Percentiles rank a stretch among this genome's conserved stretches.
Conservation (phyloP, 208 protist species). For the Tritrichomonas musculus region DNA sequence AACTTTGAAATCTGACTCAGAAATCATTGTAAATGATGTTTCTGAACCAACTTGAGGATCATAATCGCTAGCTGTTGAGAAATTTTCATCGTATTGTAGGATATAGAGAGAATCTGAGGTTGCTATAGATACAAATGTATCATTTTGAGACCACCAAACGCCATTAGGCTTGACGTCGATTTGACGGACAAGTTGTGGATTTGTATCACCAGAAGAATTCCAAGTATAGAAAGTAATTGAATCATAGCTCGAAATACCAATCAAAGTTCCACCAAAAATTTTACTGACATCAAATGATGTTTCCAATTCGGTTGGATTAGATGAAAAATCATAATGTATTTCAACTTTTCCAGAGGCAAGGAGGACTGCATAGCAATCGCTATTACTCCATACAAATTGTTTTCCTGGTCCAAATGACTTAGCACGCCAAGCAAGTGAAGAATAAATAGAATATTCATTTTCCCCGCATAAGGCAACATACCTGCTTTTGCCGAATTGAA, state of each 20-base stretch:
- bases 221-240: not conserved
- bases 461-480: conserved; percentile 72
- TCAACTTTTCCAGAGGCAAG: no score
- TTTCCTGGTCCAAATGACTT: conserved; percentile 85
- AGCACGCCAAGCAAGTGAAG: conserved; percentile 78
- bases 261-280: not conserved
- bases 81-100: not conserved
- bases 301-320: no score
- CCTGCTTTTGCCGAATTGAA: no score
- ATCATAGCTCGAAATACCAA: not conserved
- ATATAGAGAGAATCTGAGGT: not conserved
- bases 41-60: no score
- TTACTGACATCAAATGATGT: not conserved
- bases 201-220: not conserved
- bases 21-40: not conserved
- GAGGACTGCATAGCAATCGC: conserved; percentile 45
- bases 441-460: conserved; percentile 93
- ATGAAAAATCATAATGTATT: no score
- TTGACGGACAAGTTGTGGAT: not conserved
- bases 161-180: not conserved
- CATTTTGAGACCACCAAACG: not conserved
- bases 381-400: conserved; percentile 82
- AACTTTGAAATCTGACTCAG: not conserved
- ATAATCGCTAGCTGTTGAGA: not conserved
- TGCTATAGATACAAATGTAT: not conserved